Evolutionary conservation across 768 basidiomycete species (phyloP), one percentile per base, ranked within the genome.

Genomic region (Cystobasidium onofrii): DNA sequence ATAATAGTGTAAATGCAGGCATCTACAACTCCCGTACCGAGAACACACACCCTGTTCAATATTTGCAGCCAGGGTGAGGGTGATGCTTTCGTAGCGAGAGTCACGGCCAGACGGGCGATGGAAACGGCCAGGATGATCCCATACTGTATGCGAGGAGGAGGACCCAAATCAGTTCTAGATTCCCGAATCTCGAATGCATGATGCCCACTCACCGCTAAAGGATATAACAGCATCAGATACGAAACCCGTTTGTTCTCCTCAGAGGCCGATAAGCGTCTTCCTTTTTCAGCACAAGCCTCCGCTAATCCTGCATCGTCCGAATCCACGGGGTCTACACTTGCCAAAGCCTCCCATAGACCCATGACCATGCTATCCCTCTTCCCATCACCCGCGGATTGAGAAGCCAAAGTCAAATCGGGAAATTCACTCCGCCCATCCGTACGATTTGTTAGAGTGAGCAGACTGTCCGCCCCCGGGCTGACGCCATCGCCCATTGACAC

Each of bases 181-280:
- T 34, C n/a, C n/a, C n/a, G 25, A 29, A 29, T 7, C 9, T 64
- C n/a, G 62, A 29, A 12, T 3, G 33, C n/a, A 29, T 12, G n/a
- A 36, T 50, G 31, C 20, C 1, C 41, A 61, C 69, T 60, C 55
- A 71, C 69, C 1, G 55, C 69, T 9, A 61, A 25, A 39, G 69
- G 69, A 36, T 71, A 71, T 20, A 71, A 52, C 55, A 71, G n/a
- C 69, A 71, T 71, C 7, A 71, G 33, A 39, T 71, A 71, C 31
- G 69, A 55, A 23, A 71, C 69, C 10, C 69, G 4, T 31, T 29
- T 29, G 69, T 61, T 71, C 36, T 71, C 69, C 29, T 71, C 69
- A 25, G 69, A 36, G 2, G 69, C 69, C 20, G 41, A 67, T 15
- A 67, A 27, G 63, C 36, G 31, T 33, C 43, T n/a, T 39, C 69